These are phyloP conservation scores for Cryomyces antarcticus DNA, from an alignment of 495 filamentous ascomycete species.

Conservation along the genomic window DNA sequence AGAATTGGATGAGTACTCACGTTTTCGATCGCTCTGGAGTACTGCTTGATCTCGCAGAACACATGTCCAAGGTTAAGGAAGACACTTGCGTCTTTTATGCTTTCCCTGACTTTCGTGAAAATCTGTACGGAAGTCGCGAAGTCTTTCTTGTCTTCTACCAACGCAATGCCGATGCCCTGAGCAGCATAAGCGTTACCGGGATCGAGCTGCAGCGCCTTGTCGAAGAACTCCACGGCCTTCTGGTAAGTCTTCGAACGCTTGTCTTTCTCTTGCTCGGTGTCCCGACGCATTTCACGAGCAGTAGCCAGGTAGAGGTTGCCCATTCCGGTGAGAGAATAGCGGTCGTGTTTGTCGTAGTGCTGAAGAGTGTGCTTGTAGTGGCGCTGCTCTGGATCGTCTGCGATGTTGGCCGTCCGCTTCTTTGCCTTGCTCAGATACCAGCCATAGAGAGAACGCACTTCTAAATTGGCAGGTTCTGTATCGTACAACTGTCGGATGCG, in stretches of 20 bases:
- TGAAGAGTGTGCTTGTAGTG: slow-evolving; percentile 94
- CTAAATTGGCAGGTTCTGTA: slow-evolving; percentile 57
- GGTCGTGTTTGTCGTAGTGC: slow-evolving; percentile 87
- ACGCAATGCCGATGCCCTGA: slow-evolving; percentile 82
- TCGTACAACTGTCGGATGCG: slow-evolving; percentile 64
- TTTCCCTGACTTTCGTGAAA: slow-evolving; percentile 73
- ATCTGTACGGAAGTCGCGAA: slow-evolving; percentile 59
- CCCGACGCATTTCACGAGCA: slow-evolving; percentile 83
- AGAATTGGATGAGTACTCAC: slow-evolving; percentile 18
- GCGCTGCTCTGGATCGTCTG: slow-evolving; percentile 75
- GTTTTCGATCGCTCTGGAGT: slow-evolving; percentile 67
- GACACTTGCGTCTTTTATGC: slow-evolving; percentile 66
- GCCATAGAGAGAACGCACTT: slow-evolving; percentile 77
- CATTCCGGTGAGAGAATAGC: slow-evolving; percentile 88
- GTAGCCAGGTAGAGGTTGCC: slow-evolving; percentile 74
- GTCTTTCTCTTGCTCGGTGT: slow-evolving; percentile 72
- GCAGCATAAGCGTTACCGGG: slow-evolving; percentile 87
- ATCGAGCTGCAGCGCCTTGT: slow-evolving; percentile 86
- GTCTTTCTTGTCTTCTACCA: slow-evolving; percentile 85
- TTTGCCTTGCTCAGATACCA: slow-evolving; percentile 76
- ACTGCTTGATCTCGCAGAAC: slow-evolving; percentile 76
- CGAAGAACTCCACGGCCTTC: slow-evolving; percentile 92
- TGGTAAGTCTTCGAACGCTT: slow-evolving; percentile 71
- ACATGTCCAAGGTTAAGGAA: slow-evolving; percentile 85
- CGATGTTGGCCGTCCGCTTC: slow-evolving; percentile 55